Evolutionary conservation across 345 rosid species (phyloP), one percentile per base, ranked within the genome.

Genomic region (Combretum micranthum): DNA sequence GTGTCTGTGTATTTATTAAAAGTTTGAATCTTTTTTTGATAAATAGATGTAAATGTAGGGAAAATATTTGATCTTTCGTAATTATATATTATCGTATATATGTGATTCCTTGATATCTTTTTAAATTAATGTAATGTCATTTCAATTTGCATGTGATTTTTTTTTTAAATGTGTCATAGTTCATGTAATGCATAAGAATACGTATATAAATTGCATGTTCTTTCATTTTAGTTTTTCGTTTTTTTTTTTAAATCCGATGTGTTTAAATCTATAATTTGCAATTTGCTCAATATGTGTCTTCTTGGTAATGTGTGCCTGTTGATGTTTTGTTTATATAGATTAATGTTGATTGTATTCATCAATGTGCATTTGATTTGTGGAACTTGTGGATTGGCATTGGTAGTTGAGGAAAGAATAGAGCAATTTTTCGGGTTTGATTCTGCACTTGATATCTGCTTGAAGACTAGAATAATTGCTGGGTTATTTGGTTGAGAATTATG

Each of bases 401-500:
- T 69, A 75, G 68, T 77, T 60, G 75, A 64, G 46, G 52, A 73
- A 72, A 79, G 70, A 72, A 57, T 44, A 48, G 73, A 82, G 62
- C 50, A 53, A 55, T 70, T 56, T 66, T 48, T 32, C 58, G 68
- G 72, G 55, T 72, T 72, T 58, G 51, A 45, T 66, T 48, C 25
- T 58, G 68, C 69, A 53, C 71, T 72, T 56, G 51, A 50, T 42
- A 64, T 58, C 53, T 67, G 60, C 72, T 50, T 65, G 3, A n/a
- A 62, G 63, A 61, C 65, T 63, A 77, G 62, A 75, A 79, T 72
- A 76, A 77, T 80, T 61, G 80, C 79, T 47, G 87, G 85, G 69
- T 81, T 69, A 57, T 77, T 82, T 69, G 90, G 78, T 68, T 66
- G 75, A 81, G 75, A 72, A 66, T n/a, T 75, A 83, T 87, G 91